Percentiles rank a stretch among this genome's conserved stretches.
Evolutionary conservation across 176 grass and related monocot species (phyloP).

Genomic region (Oryza australiensis): DNA sequence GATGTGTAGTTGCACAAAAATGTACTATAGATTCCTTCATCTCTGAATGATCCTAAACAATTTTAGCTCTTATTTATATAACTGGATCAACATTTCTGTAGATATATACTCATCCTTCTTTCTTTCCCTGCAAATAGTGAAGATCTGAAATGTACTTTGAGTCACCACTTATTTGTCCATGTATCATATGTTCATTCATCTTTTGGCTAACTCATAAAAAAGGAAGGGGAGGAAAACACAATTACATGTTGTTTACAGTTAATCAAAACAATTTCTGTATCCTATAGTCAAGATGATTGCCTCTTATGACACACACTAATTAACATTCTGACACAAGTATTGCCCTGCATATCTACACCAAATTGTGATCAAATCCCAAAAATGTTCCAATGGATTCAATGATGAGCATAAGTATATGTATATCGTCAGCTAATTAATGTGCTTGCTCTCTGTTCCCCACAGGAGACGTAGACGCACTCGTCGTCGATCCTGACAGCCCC

Average conservation of each 20-base stretch:
- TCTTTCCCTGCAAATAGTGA: not conserved
- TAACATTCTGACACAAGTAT: not conserved
- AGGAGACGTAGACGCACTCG: slow-evolving; percentile 52
- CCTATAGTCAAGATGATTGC: slow-evolving; percentile 31
- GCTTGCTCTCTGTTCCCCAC: slow-evolving; percentile 49
- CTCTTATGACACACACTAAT: not conserved
- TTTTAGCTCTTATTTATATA: not conserved
- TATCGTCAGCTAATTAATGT: slow-evolving; percentile 4
- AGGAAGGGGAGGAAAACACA: not conserved
- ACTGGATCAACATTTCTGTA: not conserved
- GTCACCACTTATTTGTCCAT: not conserved
- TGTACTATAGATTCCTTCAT: not conserved
- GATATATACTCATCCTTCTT: not conserved
- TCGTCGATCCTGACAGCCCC: slow-evolving; percentile 44
- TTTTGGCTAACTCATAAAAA: not conserved
- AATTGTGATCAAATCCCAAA: slow-evolving; percentile 24
- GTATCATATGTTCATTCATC: not conserved
- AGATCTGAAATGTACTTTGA: not conserved
- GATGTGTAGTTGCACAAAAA: not conserved
- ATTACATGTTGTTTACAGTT: slow-evolving; percentile 8
- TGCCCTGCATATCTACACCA: slow-evolving; percentile 16
- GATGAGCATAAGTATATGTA: not conserved
- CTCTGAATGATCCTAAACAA: not conserved
- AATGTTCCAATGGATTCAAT: not conserved
- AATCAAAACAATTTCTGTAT: slow-evolving; percentile 26